Percentiles rank a stretch among this genome's conserved stretches.
phyloP scores from a whole-genome alignment of 2,329 filamentous ascomycete species.

The Colletotrichum sp. region DNA sequence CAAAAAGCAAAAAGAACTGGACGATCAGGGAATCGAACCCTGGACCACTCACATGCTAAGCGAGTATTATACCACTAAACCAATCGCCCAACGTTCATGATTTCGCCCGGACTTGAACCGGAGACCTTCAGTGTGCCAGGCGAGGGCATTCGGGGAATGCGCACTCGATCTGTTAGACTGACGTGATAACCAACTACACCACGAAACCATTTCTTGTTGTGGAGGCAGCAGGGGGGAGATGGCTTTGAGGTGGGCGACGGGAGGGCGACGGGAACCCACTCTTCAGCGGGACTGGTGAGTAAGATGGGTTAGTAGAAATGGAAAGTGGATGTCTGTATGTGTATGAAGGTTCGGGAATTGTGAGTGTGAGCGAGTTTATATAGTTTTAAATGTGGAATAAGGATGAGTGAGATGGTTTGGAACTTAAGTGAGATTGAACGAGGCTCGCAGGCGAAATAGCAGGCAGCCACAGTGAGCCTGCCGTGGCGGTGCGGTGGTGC shows the following conservation, averaged over 20 bases:
- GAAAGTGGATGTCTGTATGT: neutral
- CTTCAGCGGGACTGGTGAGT: fast-evolving
- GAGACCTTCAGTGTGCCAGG: constrained; percentile 12
- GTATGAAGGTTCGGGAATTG: fast-evolving
- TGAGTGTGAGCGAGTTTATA: fast-evolving
- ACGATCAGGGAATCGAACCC: constrained; percentile 16
- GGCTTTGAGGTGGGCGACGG: neutral
- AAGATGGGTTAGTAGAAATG: neutral
- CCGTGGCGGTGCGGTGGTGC: neutral
- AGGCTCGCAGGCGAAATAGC: neutral
- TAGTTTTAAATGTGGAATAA: neutral
- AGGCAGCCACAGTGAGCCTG: neutral
- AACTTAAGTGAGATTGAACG: neutral
- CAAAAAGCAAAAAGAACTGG: neutral
- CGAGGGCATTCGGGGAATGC: neutral
- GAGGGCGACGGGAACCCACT: neutral
- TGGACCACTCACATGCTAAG: constrained; percentile 15
- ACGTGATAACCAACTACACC: constrained; percentile 53
- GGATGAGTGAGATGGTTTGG: neutral
- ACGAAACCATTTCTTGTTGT: constrained; percentile 15
- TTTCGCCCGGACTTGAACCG: constrained; percentile 13
- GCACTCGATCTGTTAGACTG: constrained; percentile 43
- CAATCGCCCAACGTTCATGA: neutral
- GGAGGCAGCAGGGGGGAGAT: fast-evolving
- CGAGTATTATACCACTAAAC: constrained; percentile 20